A percentile compares a stretch with the other conserved stretches of the same genome.
These are phyloP conservation scores for Brachypodium distachyon DNA, from an alignment of 202 grass and related monocot species.

Conservation along the genomic window DNA sequence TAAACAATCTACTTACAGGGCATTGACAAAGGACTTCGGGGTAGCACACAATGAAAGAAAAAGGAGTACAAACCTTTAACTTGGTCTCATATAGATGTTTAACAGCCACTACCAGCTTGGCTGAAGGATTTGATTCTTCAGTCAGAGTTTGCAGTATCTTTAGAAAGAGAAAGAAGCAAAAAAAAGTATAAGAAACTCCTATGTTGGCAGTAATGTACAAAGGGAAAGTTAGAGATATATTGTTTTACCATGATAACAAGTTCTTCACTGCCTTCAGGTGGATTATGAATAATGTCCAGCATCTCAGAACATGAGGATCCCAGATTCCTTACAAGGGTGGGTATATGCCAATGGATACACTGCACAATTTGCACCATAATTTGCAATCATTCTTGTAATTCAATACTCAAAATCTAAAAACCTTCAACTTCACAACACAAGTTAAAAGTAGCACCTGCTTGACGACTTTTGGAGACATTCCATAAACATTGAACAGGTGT, in stretches of 20 bases:
- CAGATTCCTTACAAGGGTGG: slow-evolving; percentile 64
- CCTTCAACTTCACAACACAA: not conserved
- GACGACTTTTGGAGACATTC: slow-evolving; percentile 76
- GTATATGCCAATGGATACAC: slow-evolving; percentile 78
- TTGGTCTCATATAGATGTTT: slow-evolving; percentile 93
- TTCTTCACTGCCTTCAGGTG: slow-evolving; percentile 92
- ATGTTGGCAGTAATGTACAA: not conserved
- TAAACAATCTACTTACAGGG: slow-evolving; percentile 19
- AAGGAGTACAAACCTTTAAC: slow-evolving; percentile 59
- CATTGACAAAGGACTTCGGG: not conserved
- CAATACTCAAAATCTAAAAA: slow-evolving; percentile 16
- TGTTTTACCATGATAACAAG: slow-evolving; percentile 79
- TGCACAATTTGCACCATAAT: slow-evolving; percentile 39
- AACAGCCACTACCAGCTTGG: slow-evolving; percentile 67
- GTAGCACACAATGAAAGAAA: not conserved
- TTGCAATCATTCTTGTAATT: slow-evolving; percentile 1
- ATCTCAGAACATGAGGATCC: slow-evolving; percentile 71
- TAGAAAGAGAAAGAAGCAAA: slow-evolving; percentile 18
- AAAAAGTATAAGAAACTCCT: slow-evolving; percentile 13
- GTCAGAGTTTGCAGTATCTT: slow-evolving; percentile 90
- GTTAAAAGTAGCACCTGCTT: slow-evolving; percentile 63
- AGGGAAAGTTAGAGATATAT: slow-evolving; percentile 27
- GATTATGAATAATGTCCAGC: slow-evolving; percentile 81
- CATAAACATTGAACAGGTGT: slow-evolving; percentile 75
- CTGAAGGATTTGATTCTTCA: slow-evolving; percentile 78